phyloP scores from a whole-genome alignment of 1,139 yeast species.

The Casaregolazyma lundiana region DNA sequence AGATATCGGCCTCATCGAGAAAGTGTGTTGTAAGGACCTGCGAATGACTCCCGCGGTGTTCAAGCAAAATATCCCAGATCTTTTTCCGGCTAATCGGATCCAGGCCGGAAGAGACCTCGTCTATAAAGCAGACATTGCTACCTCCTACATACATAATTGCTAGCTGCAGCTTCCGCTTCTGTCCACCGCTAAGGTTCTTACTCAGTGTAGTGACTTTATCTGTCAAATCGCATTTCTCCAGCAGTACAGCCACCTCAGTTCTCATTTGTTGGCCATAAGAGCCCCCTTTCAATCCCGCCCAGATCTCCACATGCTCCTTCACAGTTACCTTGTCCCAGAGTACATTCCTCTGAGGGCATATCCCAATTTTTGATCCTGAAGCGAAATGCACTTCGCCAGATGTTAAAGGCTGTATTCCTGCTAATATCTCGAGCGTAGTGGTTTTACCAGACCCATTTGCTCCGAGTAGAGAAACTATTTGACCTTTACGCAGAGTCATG shows the following conservation, averaged over 20 bases:
- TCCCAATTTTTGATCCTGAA: slow-evolving; percentile 30
- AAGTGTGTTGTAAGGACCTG: slow-evolving; percentile 37
- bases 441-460: slow-evolving; percentile 40
- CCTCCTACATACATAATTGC: slow-evolving; percentile 46
- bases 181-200: slow-evolving; percentile 72
- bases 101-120: slow-evolving; percentile 38
- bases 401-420: slow-evolving; percentile 32
- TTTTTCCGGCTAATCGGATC: slow-evolving; percentile 36
- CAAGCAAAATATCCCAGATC: slow-evolving; percentile 36
- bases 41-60: slow-evolving; percentile 29
- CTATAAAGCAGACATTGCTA: slow-evolving; percentile 35
- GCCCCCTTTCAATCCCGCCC: slow-evolving; percentile 32
- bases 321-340: slow-evolving; percentile 36
- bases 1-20: slow-evolving; percentile 36
- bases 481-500: slow-evolving; percentile 28
- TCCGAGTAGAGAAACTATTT: slow-evolving; percentile 35
- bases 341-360: slow-evolving; percentile 38
- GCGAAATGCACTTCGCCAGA: slow-evolving; percentile 28
- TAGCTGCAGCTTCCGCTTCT: slow-evolving; percentile 82
- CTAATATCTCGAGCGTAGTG: slow-evolving; percentile 36
- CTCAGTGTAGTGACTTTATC: slow-evolving; percentile 24
- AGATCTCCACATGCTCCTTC: slow-evolving; percentile 31
- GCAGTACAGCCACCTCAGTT: slow-evolving; percentile 19
- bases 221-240: slow-evolving; percentile 31
- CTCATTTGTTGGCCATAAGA: slow-evolving; percentile 14